phyloP scores from a whole-genome alignment of 129 eudicot species.

The Solidago caesia region DNA sequence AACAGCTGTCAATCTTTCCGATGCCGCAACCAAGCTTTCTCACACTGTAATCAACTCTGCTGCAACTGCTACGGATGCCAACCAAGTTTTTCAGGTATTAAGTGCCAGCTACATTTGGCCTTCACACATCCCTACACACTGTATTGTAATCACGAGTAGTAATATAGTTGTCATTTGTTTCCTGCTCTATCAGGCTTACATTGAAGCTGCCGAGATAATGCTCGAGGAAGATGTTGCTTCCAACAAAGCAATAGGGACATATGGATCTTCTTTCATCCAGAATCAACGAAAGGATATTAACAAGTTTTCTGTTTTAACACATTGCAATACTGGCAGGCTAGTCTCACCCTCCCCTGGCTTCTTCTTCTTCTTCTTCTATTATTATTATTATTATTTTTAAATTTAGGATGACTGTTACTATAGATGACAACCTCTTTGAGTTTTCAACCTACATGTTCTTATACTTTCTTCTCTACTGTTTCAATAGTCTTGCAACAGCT shows the following conservation, averaged over 20 bases:
- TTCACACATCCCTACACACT: not conserved
- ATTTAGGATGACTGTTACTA: too few species aligned
- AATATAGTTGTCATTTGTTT: not conserved
- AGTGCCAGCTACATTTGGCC: not conserved
- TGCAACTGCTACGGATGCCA: slow-evolving; percentile 55
- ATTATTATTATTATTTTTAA: too few species aligned
- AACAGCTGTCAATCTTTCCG: slow-evolving; percentile 95
- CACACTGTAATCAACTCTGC: slow-evolving; percentile 50
- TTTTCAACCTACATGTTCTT: slow-evolving; percentile 9
- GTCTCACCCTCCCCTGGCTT: not conserved
- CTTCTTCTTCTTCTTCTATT: not conserved
- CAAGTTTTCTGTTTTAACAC: slow-evolving; percentile 74
- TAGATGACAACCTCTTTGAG: not conserved
- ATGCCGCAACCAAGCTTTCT: slow-evolving; percentile 84
- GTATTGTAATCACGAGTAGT: not conserved
- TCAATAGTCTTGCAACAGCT: slow-evolving; percentile 88
- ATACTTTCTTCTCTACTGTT: slow-evolving; percentile 10
- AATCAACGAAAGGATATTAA: slow-evolving; percentile 41
- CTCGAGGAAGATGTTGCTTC: slow-evolving; percentile 92
- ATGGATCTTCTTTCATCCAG: slow-evolving; percentile 68
- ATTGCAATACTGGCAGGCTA: slow-evolving; percentile 99
- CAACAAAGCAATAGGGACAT: slow-evolving; percentile 86
- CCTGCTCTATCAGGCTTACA: slow-evolving; percentile 53
- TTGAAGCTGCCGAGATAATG: slow-evolving; percentile 87
- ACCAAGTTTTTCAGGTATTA: slow-evolving; percentile 44